Base-by-base conservation (phyloP, 1,139 yeast species). In the Hansenula lynferdii region DNA sequence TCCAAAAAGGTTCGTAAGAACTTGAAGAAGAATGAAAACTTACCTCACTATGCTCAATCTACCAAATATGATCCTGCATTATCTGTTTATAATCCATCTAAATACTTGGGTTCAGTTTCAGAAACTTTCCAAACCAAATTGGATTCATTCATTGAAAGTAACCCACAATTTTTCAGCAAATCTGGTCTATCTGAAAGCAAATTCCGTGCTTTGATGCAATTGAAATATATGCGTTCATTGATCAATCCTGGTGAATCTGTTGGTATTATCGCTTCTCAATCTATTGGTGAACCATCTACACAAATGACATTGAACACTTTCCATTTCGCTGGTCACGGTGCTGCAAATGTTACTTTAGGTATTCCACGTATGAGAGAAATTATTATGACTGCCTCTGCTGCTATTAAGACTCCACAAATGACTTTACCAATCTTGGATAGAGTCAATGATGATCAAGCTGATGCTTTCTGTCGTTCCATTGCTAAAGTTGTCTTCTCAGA, bases 301-400 rank as follows among this genome's bases (percentile, higher is more conserved):
- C 99, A 94, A 70, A 94, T 94, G 99, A 94, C 99, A 17, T 77
- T 94, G 58, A 94, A 94, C 65, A 94, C 99, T 40, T 94, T 94
- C 95, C 99, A 94, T 71, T 94, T 94, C 59, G 99, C 99, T 53
- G 99, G 99, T 62, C 98, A 94, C 69, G 99, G 99, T 78, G 99
- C 98, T 42, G 98, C 98, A 36, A 94, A 94, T 65, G 99, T 94
- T 51, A 94, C 99, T 1, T 75, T 94, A 58, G 99, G 99, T 84
- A 94, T 94, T 60, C 99, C 99, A 36, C 96, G 99, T 79, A 83
- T 94, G 90, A 84, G 99, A 77, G 99, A 94, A 77, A 94, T 94
- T 60, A 90, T 94, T 60, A 94, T 94, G 98, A 94, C 98, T 15
- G 99, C 98, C 10, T 86, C 96, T 42, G 80, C 96, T 17, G 70